phyloP scores from a whole-genome alignment of 164 flowering plant species.

The Hamamelis virginiana region DNA sequence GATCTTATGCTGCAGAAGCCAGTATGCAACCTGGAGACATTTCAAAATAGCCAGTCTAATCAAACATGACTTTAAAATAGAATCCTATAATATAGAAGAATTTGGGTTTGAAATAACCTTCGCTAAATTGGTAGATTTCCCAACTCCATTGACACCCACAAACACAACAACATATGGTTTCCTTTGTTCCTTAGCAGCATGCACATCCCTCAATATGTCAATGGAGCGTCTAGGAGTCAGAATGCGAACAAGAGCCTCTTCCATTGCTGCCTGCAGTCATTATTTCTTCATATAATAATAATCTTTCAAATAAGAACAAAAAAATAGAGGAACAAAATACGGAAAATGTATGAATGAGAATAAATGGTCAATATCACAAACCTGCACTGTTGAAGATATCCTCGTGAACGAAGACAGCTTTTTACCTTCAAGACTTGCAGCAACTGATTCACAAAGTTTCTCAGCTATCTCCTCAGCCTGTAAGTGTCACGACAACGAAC shows the following conservation, averaged over 20 bases:
- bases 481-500: background rate
- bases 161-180: slow-evolving; percentile 95
- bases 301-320: background rate
- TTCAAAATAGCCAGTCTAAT: background rate
- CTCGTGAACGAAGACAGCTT: slow-evolving; percentile 85
- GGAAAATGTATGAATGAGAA: background rate
- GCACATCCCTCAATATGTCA: slow-evolving; percentile 94
- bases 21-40: slow-evolving; percentile 80
- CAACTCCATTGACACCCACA: slow-evolving; percentile 99
- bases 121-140: slow-evolving; percentile 96
- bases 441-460: slow-evolving; percentile 95
- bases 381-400: slow-evolving; percentile 91
- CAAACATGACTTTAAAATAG: background rate
- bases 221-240: slow-evolving; percentile 94
- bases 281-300: background rate
- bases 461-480: slow-evolving; percentile 98
- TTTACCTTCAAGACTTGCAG: slow-evolving; percentile 92
- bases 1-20: slow-evolving; percentile 91
- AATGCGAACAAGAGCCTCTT: slow-evolving; percentile 93
- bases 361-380: slow-evolving; percentile 16
- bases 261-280: slow-evolving; percentile 85
- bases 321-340: background rate
- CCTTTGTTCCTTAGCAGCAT: slow-evolving; percentile 86
- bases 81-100: background rate
- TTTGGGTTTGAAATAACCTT: slow-evolving; percentile 45